A percentile compares a stretch with the other conserved stretches of the same genome.
These are phyloP conservation scores for Lepidium campestre DNA, from an alignment of 441 rosid genomes.

Conservation along the genomic window DNA sequence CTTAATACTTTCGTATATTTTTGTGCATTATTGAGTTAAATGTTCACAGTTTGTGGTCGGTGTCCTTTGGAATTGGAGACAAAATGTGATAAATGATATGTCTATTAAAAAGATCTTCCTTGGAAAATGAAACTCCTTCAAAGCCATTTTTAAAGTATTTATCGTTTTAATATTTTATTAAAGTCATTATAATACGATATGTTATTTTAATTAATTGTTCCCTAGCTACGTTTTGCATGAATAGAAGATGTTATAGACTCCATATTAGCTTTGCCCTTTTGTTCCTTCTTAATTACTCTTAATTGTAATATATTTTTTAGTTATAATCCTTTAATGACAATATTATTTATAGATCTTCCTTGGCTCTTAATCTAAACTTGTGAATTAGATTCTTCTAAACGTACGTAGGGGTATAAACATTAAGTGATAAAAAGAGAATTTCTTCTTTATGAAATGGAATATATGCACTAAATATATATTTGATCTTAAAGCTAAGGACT, in stretches of 20 bases:
- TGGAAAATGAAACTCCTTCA: constrained; percentile 29
- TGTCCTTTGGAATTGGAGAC: constrained; percentile 25
- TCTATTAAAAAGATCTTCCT: constrained; percentile 26
- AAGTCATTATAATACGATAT: not conserved
- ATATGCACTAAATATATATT: constrained; percentile 43
- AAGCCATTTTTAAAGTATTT: constrained; percentile 9
- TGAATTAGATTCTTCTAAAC: constrained; percentile 44
- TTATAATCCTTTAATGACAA: not conserved
- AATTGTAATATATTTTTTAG: not conserved
- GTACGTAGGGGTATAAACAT: constrained; percentile 24
- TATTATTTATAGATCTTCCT: constrained; percentile 12
- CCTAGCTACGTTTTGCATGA: constrained; percentile 15
- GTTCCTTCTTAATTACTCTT: not conserved
- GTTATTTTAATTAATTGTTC: not conserved
- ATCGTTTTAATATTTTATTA: not conserved
- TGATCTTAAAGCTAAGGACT: constrained; percentile 31
- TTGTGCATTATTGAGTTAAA: not conserved
- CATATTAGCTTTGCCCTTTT: not conserved
- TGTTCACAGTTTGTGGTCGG: constrained; percentile 24
- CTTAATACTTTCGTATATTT: not conserved
- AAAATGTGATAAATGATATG: constrained; percentile 24
- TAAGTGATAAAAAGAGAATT: constrained; percentile 34
- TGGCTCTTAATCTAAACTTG: constrained; percentile 16
- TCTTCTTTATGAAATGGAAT: constrained; percentile 51
- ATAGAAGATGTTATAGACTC: not conserved